Conservation (phyloP, 148 eudicot species). For the Rhododendron ferrugineum region DNA sequence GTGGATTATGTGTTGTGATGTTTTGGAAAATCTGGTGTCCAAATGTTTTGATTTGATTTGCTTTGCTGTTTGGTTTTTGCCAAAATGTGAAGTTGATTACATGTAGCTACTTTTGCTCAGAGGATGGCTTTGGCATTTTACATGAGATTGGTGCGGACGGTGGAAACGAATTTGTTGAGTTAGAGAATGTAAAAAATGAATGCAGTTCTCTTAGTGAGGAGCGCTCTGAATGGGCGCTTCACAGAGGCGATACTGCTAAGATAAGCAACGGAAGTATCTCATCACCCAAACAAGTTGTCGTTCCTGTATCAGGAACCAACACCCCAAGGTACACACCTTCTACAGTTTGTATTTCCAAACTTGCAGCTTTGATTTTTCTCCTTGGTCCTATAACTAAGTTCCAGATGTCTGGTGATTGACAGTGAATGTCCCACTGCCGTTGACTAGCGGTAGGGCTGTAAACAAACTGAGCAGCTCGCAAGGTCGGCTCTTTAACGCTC, state of each 20-base stretch:
- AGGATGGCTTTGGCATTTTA: conserved; percentile 19
- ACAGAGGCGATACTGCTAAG: conserved; percentile 13
- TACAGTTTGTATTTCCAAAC: background rate
- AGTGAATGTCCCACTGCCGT: background rate
- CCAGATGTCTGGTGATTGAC: background rate
- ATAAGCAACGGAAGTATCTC: conserved; percentile 23
- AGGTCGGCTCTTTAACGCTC: too few species aligned
- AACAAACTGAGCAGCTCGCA: too few species aligned
- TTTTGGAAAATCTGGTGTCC: background rate
- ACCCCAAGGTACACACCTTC: conserved; percentile 21
- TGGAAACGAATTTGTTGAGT: conserved; percentile 13
- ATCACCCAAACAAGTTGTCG: conserved; percentile 9
- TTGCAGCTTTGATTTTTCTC: background rate
- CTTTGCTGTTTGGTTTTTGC: background rate
- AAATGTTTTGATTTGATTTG: background rate
- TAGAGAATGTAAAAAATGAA: conserved; percentile 24
- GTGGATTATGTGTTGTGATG: background rate
- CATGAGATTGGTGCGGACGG: conserved; percentile 11
- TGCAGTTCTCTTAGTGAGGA: conserved; percentile 14
- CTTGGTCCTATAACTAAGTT: background rate
- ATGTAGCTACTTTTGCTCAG: conserved; percentile 27
- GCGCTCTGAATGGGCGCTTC: conserved; percentile 10
- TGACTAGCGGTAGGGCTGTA: background rate
- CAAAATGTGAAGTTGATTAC: conserved; percentile 11
- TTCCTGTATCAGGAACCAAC: conserved; percentile 10